Percentiles rank a stretch among this genome's conserved stretches.
Conservation (phyloP, 2,329 filamentous ascomycete genomes). For the Xylariaceae sp. region DNA sequence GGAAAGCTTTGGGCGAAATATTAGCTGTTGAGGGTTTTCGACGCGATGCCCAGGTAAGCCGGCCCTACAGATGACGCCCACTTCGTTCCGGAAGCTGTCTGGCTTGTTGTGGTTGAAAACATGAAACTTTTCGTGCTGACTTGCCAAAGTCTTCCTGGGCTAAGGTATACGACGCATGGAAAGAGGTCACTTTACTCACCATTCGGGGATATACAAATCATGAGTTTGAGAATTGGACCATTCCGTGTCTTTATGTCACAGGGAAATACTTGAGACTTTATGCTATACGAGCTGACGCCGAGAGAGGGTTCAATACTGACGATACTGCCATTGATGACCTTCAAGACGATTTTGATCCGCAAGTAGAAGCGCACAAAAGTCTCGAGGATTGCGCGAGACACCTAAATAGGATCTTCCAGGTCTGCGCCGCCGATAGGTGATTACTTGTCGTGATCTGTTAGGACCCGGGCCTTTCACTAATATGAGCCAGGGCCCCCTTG, state of each 20-base stretch:
- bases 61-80: neutral
- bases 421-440: constrained; percentile 86
- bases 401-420: constrained; percentile 85
- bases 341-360: constrained; percentile 77
- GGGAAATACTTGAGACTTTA: constrained; percentile 84
- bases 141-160: constrained; percentile 58
- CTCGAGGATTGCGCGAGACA: constrained; percentile 87
- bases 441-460: constrained; percentile 23
- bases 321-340: constrained; percentile 45
- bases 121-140: constrained; percentile 8
- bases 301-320: constrained; percentile 45
- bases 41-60: constrained; percentile 33
- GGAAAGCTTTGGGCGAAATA: constrained; percentile 75
- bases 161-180: constrained; percentile 86
- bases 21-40: constrained; percentile 57
- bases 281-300: constrained; percentile 84
- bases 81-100: neutral
- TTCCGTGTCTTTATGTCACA: constrained; percentile 82
- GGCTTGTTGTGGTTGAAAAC: neutral
- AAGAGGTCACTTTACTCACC: constrained; percentile 71
- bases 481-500: constrained; percentile 61
- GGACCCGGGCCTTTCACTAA: constrained; percentile 15
- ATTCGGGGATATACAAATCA: constrained; percentile 75
- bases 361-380: constrained; percentile 73
- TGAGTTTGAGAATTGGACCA: constrained; percentile 82